These are phyloP conservation scores for Phaffomyces thermotolerans DNA, from an alignment of 805 yeast genomes.

Conservation along the genomic window DNA sequence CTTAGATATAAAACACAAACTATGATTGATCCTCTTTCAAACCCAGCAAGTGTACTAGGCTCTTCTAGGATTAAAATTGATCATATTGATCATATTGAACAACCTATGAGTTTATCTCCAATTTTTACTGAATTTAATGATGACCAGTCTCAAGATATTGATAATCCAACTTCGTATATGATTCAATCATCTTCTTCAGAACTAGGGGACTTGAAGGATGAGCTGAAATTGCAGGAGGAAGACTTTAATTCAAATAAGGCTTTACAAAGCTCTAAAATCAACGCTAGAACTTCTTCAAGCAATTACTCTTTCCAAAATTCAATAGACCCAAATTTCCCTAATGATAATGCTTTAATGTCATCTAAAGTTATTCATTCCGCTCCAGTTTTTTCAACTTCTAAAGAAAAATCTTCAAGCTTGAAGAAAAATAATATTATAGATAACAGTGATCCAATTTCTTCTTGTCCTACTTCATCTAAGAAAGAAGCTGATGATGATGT, in stretches of 20 bases:
- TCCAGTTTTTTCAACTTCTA: neutral
- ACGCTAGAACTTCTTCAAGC: neutral
- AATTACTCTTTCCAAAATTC: neutral
- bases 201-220: neutral
- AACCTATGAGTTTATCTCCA: neutral
- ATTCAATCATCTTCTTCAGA: conserved; percentile 2
- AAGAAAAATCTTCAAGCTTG: neutral
- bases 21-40: neutral
- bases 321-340: neutral
- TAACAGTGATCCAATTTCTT: neutral
- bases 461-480: neutral
- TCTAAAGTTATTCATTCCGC: conserved; percentile 1
- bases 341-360: neutral
- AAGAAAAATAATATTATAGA: neutral
- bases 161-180: conserved; percentile 7
- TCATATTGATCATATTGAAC: neutral
- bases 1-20: neutral
- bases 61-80: neutral
- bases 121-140: neutral
- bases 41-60: neutral
- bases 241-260: neutral
- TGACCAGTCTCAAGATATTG: neutral
- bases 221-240: neutral
- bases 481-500: neutral
- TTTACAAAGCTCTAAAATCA: conserved; percentile 1